Percentiles rank a stretch among this genome's conserved stretches.
Conservation (phyloP, 441 rosid species). For the Populus hybrid region DNA sequence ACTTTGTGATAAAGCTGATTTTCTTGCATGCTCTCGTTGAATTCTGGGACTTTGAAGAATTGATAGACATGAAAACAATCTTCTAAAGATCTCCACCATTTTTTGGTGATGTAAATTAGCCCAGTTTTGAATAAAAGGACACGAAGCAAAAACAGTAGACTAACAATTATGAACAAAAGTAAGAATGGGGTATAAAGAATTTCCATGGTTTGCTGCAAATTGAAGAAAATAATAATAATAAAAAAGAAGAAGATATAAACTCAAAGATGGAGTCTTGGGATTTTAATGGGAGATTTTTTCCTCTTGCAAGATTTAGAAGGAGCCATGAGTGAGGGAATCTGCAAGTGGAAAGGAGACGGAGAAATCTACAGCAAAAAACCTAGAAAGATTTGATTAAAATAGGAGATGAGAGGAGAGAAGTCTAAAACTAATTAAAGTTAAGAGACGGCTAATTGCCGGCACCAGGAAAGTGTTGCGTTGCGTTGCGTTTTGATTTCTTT, state of each 20-base stretch:
- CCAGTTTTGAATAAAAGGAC: conserved; percentile 62
- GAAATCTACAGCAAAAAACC: background rate
- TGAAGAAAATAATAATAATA: background rate
- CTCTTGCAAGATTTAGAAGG: background rate
- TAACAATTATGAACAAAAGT: conserved; percentile 13
- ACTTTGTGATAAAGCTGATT: conserved; percentile 59
- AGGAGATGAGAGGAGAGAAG: background rate
- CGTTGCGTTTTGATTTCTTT: background rate
- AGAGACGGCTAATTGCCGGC: conserved; percentile 5
- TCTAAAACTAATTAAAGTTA: background rate
- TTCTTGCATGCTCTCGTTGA: conserved; percentile 56
- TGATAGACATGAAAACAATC: conserved; percentile 69
- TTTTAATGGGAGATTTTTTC: background rate
- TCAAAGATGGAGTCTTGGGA: background rate
- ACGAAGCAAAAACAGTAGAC: conserved; percentile 38
- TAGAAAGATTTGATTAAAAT: background rate
- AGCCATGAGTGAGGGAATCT: background rate
- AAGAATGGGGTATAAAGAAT: conserved; percentile 29
- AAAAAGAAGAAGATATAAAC: background rate
- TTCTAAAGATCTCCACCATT: conserved; percentile 42
- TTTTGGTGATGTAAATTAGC: conserved; percentile 47
- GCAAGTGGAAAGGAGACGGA: background rate
- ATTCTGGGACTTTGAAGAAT: conserved; percentile 64
- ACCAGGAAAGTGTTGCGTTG: background rate
- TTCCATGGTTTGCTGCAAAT: conserved; percentile 30